These are phyloP conservation scores for Taphrina sp. DNA, from an alignment of 1,139 yeast species.

Conservation along the genomic window DNA sequence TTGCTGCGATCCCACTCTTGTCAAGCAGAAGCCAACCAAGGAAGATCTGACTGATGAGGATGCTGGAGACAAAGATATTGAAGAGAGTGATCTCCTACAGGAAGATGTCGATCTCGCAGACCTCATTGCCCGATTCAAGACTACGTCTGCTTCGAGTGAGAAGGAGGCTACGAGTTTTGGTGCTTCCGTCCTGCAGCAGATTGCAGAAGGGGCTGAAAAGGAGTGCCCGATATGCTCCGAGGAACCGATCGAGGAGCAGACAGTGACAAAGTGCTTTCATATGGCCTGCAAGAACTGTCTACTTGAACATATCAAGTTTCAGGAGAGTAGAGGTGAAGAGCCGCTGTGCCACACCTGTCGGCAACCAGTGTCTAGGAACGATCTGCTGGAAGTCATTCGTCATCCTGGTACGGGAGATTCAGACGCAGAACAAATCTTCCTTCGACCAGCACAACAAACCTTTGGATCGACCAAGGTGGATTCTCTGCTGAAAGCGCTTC, in stretches of 20 bases:
- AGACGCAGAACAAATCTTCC: constrained; percentile 40
- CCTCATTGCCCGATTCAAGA: constrained; percentile 39
- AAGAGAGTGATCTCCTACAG: constrained; percentile 31
- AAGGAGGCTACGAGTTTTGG: constrained; percentile 42
- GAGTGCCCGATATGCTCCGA: constrained; percentile 87
- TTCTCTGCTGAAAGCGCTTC: constrained; percentile 63
- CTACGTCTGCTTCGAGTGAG: constrained; percentile 35
- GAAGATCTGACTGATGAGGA: constrained; percentile 32
- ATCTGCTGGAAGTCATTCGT: constrained; percentile 42
- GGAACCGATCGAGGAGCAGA: constrained; percentile 58
- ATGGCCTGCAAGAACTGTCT: constrained; percentile 72
- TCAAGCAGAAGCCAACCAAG: constrained; percentile 39
- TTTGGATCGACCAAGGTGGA: constrained; percentile 65
- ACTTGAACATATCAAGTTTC: constrained; percentile 61
- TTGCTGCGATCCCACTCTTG: constrained; percentile 70
- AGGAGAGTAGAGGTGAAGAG: constrained; percentile 41
- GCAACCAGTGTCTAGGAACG: constrained; percentile 40
- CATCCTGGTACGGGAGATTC: constrained; percentile 20
- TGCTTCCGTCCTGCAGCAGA: constrained; percentile 45
- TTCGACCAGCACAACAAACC: constrained; percentile 37
- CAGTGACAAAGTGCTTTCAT: constrained; percentile 79
- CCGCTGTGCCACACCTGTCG: constrained; percentile 49
- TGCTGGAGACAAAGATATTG: constrained; percentile 16
- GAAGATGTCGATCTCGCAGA: constrained; percentile 40
- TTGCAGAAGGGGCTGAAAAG: constrained; percentile 48